Evolutionary conservation across 2,329 filamentous ascomycete genomes (phyloP), one percentile per base, ranked within the genome.

Genomic region (Venturia nashicola): DNA sequence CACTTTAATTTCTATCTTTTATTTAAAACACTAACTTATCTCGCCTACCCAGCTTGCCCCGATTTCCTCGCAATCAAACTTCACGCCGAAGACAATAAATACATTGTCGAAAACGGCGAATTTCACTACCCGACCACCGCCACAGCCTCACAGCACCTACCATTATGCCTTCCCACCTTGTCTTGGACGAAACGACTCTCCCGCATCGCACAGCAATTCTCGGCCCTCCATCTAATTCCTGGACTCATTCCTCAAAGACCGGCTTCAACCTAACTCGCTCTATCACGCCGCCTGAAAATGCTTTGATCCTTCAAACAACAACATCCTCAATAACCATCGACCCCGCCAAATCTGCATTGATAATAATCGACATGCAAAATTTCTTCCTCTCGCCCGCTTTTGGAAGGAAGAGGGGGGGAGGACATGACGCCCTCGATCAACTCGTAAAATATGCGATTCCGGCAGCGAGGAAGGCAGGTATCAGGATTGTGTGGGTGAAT

Each of bases 331-430:
- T 65, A 16, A 59, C 36, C 7, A 71, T 82, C 46, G 72, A 73
- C 20, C 76, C 79, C 6, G 65, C 68, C 12, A 72, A 73, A 23
- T 75, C 76, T n/a, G 80, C 78, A 3, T 71, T 83, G 1, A 74
- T 83, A 14, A 75, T 83, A 44, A 75, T 83, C 59, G 80, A 82
- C 71, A 78, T 81, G 76, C 79, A 82, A 72, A 82, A 82, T 68
- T 79, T 76, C 75, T 81, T 82, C 69, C 73, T 83, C 34, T 72
- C 76, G 71, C 71, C 73, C 68, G 59, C 71, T 61, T 61, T 82
- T 70, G 69, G 77, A 71, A 67, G 71, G 70, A 65, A 74, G 36
- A 66, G 65, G 61, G 69, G 82, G 70, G 43, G 73, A 70, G 73
- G 78, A 66, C 67, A 80, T 73, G 60, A 73, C 68, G 71, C 81